Conservation (phyloP, 2,329 filamentous ascomycete species). For the Ilyonectria mors-panacis region DNA sequence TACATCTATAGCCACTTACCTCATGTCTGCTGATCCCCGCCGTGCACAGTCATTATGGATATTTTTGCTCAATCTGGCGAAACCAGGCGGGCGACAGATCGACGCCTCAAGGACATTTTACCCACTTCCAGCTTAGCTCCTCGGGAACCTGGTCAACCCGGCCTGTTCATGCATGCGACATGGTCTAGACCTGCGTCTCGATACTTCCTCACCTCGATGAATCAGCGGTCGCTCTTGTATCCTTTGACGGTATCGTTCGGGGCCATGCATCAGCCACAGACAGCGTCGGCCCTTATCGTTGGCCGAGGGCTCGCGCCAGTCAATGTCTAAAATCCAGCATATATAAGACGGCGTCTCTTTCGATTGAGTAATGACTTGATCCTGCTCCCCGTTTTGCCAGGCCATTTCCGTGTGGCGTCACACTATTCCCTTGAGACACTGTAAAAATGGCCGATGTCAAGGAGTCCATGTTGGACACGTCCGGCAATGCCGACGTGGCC, state of each 20-base stretch:
- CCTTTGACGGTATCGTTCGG: background rate
- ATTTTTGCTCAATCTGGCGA: slow-evolving; percentile 13
- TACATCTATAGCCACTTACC: background rate
- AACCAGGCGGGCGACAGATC: slow-evolving; percentile 14
- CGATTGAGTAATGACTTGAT: background rate
- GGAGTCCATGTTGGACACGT: background rate
- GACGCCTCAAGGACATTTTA: slow-evolving; percentile 26
- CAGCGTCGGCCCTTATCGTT: slow-evolving; percentile 22
- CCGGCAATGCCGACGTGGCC: slow-evolving; percentile 12
- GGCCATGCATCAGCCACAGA: slow-evolving; percentile 1
- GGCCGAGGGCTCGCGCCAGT: background rate
- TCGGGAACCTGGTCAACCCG: background rate
- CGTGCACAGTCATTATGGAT: background rate
- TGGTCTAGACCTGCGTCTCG: background rate
- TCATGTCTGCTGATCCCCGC: background rate
- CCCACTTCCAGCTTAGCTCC: slow-evolving; percentile 21
- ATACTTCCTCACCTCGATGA: slow-evolving; percentile 9
- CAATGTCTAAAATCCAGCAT: background rate
- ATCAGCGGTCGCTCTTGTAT: slow-evolving; percentile 1
- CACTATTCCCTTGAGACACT: background rate
- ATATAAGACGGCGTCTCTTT: background rate
- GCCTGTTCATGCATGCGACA: slow-evolving; percentile 18
- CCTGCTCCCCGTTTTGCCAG: background rate
- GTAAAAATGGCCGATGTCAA: slow-evolving; percentile 18
- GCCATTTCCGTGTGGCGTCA: background rate